Evolutionary conservation across 208 protist genomes (phyloP).

Genomic region (Acanthamoeba divionensis): DNA sequence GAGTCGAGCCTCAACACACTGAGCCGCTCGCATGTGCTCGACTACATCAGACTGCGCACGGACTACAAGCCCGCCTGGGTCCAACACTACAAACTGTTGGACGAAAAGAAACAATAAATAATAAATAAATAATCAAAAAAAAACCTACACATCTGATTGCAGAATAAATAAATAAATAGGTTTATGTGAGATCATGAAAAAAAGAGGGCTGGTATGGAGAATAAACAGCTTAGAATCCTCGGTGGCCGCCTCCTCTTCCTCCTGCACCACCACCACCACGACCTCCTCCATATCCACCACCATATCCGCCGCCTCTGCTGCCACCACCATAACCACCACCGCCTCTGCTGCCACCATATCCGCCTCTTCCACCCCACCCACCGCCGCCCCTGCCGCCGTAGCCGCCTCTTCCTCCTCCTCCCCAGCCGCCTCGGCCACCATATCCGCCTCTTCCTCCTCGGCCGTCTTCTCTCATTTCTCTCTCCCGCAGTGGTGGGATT

Average conservation of each 20-base stretch:
- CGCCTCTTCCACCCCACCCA: background rate
- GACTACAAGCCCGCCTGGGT: slow-evolving; percentile 16
- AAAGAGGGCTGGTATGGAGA: too few relatives aligned
- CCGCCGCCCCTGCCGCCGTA: background rate
- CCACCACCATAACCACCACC: background rate
- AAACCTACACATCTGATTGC: too few relatives aligned
- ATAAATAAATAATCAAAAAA: too few relatives aligned
- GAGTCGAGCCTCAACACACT: background rate
- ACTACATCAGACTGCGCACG: slow-evolving; percentile 8
- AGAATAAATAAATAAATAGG: too few relatives aligned
- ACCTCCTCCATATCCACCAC: background rate
- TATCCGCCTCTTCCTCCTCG: background rate
- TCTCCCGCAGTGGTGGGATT: background rate
- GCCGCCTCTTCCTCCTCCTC: background rate
- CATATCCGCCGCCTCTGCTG: background rate
- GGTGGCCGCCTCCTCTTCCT: background rate
- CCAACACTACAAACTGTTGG: background rate
- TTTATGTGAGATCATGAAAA: too few relatives aligned
- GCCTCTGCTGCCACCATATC: background rate
- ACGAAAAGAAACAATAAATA: background rate
- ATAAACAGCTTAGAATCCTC: background rate
- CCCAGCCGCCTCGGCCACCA: background rate
- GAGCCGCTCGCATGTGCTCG: background rate
- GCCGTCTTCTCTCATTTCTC: background rate
- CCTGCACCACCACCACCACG: too few relatives aligned